Percentiles rank a stretch among this genome's conserved stretches.
Conservation (phyloP, 176 grass and related monocot species). For the Aegilops longissima region DNA sequence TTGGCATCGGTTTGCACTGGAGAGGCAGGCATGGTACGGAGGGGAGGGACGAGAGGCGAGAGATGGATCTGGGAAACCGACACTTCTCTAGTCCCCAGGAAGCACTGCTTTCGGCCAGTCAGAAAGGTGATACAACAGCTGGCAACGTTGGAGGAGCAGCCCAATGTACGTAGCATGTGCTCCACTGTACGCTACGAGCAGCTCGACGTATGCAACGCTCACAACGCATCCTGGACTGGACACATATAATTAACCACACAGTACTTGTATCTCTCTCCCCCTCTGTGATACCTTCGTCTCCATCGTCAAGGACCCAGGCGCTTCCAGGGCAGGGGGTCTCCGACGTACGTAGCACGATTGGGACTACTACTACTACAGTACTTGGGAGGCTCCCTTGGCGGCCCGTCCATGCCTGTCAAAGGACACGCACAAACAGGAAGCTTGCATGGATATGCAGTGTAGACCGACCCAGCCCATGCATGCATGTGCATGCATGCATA, state of each 20-base stretch:
- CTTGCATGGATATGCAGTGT: not conserved
- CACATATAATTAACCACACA: no score
- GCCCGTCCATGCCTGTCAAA: slow-evolving; percentile 7
- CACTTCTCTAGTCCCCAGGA: slow-evolving; percentile 39
- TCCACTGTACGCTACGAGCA: no score
- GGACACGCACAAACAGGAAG: not conserved
- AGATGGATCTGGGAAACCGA: slow-evolving; percentile 33
- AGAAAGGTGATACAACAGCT: not conserved
- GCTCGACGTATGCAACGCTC: no score
- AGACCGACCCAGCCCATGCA: not conserved
- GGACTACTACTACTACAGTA: no score
- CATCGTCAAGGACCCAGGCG: not conserved
- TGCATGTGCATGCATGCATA: not conserved
- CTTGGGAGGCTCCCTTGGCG: not conserved
- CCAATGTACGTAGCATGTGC: not conserved
- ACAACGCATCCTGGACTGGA: no score
- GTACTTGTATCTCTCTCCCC: no score
- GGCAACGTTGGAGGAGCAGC: not conserved
- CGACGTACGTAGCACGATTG: not conserved
- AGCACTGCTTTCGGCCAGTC: slow-evolving; percentile 18
- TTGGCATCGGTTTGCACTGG: no score
- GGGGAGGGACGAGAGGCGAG: not conserved
- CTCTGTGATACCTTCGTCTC: not conserved
- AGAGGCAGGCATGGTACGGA: no score
- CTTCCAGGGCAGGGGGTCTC: not conserved